Evolutionary conservation across 2,329 filamentous ascomycete genomes (phyloP).

Genomic region (Neospermospora avenae): DNA sequence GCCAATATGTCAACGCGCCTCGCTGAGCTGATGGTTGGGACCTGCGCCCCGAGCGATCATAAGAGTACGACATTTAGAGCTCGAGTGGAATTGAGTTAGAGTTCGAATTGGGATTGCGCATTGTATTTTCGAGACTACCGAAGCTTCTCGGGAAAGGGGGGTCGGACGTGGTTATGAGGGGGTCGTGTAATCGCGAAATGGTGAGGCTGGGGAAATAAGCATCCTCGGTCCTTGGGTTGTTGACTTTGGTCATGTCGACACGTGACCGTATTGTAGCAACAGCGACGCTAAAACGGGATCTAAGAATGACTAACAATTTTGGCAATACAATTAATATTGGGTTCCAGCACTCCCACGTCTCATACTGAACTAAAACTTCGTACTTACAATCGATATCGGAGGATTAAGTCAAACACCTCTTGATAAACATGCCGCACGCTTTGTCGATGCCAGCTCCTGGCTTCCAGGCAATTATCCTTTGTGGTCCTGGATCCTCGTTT

Average conservation of each 20-base stretch:
- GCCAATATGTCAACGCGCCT: slow-evolving; percentile 76
- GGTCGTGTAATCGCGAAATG: slow-evolving; percentile 21
- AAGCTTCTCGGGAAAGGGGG: slow-evolving; percentile 6
- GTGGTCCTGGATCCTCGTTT: slow-evolving; percentile 77
- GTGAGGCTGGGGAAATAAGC: slow-evolving; percentile 21
- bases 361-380: too few species aligned
- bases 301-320: slow-evolving; percentile 18
- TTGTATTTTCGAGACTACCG: slow-evolving; percentile 21
- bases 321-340: slow-evolving; percentile 10
- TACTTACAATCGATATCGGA: not conserved
- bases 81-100: not conserved
- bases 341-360: too few species aligned
- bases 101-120: slow-evolving; percentile 21
- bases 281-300: not conserved
- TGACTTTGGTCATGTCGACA: slow-evolving; percentile 17
- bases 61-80: slow-evolving; percentile 61
- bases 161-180: slow-evolving; percentile 4
- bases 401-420: not conserved
- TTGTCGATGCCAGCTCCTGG: slow-evolving; percentile 69
- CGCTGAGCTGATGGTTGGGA: slow-evolving; percentile 50
- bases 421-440: slow-evolving; percentile 66
- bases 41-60: slow-evolving; percentile 39
- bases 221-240: slow-evolving; percentile 17
- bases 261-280: slow-evolving; percentile 13
- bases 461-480: slow-evolving; percentile 80